A percentile compares a stretch with the other conserved stretches of the same genome.
Evolutionary conservation across 2,329 filamentous ascomycete genomes (phyloP).

Genomic region (Neobulgaria alba): DNA sequence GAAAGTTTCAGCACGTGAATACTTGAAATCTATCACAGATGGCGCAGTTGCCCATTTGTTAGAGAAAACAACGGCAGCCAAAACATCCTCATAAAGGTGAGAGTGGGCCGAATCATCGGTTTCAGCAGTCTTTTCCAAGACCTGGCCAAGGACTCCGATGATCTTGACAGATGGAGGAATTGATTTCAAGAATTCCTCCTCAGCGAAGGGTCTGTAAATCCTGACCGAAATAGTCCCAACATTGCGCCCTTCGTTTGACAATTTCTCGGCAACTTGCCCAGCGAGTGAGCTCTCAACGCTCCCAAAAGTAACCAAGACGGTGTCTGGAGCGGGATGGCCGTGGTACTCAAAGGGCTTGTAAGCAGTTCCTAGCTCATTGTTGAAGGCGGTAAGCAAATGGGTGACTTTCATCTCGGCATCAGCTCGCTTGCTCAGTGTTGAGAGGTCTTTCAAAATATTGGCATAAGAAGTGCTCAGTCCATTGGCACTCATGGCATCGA

Average conservation of each 20-base stretch:
- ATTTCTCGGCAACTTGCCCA: conserved; percentile 66
- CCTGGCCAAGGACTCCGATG: conserved; percentile 84
- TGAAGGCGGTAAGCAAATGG: conserved; percentile 65
- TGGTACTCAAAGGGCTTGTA: conserved; percentile 93
- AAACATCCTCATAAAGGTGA: conserved; percentile 82
- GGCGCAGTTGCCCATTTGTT: conserved; percentile 55
- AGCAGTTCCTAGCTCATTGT: conserved; percentile 85
- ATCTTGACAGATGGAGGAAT: conserved; percentile 68
- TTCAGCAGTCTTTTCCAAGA: conserved; percentile 63
- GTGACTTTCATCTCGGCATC: conserved; percentile 65
- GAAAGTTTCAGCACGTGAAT: conserved; percentile 57
- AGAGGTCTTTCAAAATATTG: conserved; percentile 52
- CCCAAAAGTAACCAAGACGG: conserved; percentile 85
- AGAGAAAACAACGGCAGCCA: conserved; percentile 76
- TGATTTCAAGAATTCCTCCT: conserved; percentile 81
- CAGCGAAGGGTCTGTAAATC: conserved; percentile 89
- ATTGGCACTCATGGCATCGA: conserved; percentile 69
- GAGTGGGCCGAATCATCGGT: conserved; percentile 71
- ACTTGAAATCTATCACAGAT: conserved; percentile 77
- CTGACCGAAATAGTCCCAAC: conserved; percentile 87
- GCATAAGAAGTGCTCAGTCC: conserved; percentile 63
- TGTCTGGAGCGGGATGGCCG: conserved; percentile 70
- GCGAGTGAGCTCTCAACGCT: conserved; percentile 83
- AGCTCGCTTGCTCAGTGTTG: conserved; percentile 58
- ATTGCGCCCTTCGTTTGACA: conserved; percentile 65